phyloP scores from a whole-genome alignment of 2,329 filamentous ascomycete species.

The Chaetomiaceae sp. region DNA sequence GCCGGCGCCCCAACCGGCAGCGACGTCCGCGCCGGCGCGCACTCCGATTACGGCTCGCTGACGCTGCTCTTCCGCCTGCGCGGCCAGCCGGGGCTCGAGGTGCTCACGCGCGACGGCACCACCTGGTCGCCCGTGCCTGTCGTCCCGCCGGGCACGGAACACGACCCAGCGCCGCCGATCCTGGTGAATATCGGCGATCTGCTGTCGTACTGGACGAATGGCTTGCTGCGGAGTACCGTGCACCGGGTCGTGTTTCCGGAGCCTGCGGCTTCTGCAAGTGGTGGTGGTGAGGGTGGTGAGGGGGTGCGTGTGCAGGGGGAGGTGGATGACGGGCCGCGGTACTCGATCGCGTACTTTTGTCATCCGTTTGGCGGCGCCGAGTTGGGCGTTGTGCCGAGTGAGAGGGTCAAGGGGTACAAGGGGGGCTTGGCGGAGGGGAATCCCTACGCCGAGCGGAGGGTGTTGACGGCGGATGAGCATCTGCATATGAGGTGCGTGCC shows the following conservation, averaged over 20 bases:
- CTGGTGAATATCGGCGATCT: constrained; percentile 69
- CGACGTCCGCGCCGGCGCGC: constrained; percentile 82
- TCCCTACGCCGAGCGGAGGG: constrained; percentile 46
- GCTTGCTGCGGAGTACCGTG: constrained; percentile 77
- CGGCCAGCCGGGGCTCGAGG: constrained; percentile 81
- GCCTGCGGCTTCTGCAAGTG: background rate
- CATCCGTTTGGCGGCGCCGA: constrained; percentile 51
- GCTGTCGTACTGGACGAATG: constrained; percentile 83
- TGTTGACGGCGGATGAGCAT: constrained; percentile 59
- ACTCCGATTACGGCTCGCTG: constrained; percentile 76
- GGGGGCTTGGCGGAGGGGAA: constrained; percentile 32
- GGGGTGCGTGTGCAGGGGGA: constrained; percentile 37
- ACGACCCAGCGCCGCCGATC: constrained; percentile 62
- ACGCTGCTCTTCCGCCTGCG: constrained; percentile 79
- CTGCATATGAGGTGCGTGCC: constrained; percentile 48
- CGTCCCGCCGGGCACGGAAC: constrained; percentile 52
- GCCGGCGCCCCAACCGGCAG: constrained; percentile 36
- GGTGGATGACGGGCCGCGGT: constrained; percentile 45
- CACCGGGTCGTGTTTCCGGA: constrained; percentile 73
- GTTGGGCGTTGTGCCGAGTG: constrained; percentile 55
- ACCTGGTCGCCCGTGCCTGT: constrained; percentile 62
- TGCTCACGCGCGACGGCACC: constrained; percentile 52
- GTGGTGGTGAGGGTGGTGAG: constrained; percentile 23
- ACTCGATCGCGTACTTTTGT: constrained; percentile 64
- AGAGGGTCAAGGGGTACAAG: constrained; percentile 42